Evolutionary conservation across 371 early-diverging fungal species (phyloP).

Genomic region (Syncephalis plumigaleata): DNA sequence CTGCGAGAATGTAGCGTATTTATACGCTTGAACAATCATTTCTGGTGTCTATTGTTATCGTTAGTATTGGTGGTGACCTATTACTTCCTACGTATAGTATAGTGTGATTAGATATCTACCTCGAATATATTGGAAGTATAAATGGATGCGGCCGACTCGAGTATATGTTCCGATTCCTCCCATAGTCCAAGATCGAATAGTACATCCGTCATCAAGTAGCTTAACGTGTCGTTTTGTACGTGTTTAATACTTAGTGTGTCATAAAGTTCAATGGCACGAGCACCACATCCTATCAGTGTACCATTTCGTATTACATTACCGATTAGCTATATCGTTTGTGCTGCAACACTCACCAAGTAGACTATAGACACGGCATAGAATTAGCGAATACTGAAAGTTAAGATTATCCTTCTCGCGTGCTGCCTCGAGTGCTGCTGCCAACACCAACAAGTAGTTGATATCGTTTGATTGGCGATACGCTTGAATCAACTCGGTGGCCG

Average conservation of each 20-base stretch:
- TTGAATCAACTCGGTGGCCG: constrained; percentile 7
- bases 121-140: background rate
- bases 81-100: too few species aligned
- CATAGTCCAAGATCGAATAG: background rate
- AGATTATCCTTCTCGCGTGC: constrained; percentile 53
- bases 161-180: background rate
- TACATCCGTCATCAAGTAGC: constrained; percentile 5
- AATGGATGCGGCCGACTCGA: background rate
- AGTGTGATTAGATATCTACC: too few species aligned
- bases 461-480: constrained; percentile 1
- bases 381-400: constrained; percentile 68
- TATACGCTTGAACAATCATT: constrained; percentile 70
- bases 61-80: background rate
- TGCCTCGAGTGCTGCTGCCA: constrained; percentile 48
- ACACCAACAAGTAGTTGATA: constrained; percentile 20
- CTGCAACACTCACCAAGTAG: constrained; percentile 32
- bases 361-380: constrained; percentile 60
- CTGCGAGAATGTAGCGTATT: constrained; percentile 75
- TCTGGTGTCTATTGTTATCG: constrained; percentile 44
- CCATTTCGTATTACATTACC: constrained; percentile 1
- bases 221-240: constrained; percentile 64
- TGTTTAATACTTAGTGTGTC: constrained; percentile 72
- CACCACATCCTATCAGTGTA: constrained; percentile 26
- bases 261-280: constrained; percentile 44
- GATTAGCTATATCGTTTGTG: too few species aligned